phyloP scores from a whole-genome alignment of 345 rosid genomes.

The Rhodamnia rubescens region DNA sequence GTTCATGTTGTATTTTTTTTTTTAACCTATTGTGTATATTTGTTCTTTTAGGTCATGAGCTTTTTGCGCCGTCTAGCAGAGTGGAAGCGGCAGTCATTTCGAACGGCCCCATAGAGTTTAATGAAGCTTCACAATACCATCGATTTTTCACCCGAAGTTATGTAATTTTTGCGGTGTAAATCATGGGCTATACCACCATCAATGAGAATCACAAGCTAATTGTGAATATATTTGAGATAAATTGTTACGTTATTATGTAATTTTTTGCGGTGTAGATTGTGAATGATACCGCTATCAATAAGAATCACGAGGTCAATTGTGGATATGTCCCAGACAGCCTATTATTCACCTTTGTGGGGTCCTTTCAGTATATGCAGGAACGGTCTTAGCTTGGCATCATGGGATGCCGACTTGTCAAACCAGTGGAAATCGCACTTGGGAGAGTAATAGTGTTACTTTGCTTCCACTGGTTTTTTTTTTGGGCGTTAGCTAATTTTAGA shows the following conservation, averaged over 20 bases:
- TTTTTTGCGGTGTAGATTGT: neutral
- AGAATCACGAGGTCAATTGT: neutral
- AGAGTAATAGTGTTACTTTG: neutral
- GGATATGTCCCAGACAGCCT: neutral
- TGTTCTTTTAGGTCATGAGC: slow-evolving; percentile 48
- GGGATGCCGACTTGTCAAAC: neutral
- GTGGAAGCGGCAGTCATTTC: slow-evolving; percentile 33
- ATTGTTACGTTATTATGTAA: neutral
- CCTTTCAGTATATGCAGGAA: neutral
- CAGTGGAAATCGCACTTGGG: neutral
- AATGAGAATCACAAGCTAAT: neutral
- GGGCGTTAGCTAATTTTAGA: neutral
- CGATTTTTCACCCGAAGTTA: neutral
- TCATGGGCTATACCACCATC: neutral
- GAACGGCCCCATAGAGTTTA: neutral
- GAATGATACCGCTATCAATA: neutral
- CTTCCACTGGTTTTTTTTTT: neutral
- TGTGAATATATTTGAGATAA: neutral
- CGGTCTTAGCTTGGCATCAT: neutral
- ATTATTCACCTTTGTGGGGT: neutral
- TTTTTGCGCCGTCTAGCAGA: slow-evolving; percentile 61
- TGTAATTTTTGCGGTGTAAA: neutral
- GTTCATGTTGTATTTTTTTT: neutral
- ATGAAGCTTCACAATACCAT: neutral
- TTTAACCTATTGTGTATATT: neutral